Evolutionary conservation across 2,329 filamentous ascomycete species (phyloP).

Genomic region (Fonsecaea pedrosoi): DNA sequence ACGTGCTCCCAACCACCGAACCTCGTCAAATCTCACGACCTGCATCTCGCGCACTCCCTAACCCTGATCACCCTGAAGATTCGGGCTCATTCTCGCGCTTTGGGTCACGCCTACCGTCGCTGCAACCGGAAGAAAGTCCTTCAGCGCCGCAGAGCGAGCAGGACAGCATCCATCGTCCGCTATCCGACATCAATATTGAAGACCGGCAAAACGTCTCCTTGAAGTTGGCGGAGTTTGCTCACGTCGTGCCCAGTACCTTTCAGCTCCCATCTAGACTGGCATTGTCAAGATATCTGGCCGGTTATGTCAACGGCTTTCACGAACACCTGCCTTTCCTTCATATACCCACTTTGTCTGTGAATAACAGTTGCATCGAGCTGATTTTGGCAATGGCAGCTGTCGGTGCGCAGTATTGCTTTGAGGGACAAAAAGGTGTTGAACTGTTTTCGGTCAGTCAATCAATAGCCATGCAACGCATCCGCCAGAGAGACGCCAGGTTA

Average conservation of each 20-base stretch:
- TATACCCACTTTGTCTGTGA: conserved; percentile 32
- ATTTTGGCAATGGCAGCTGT: conserved; percentile 40
- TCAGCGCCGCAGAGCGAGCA: conserved; percentile 27
- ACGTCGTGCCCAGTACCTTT: conserved; percentile 34
- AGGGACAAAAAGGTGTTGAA: conserved; percentile 38
- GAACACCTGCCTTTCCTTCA: conserved; percentile 42
- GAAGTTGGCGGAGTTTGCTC: conserved; percentile 37
- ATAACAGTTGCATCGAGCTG: conserved; percentile 36
- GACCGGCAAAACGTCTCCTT: conserved; percentile 43
- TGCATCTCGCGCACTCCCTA: conserved; percentile 17
- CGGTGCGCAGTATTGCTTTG: conserved; percentile 40
- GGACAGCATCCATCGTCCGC: conserved; percentile 35
- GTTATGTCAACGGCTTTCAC: conserved; percentile 41
- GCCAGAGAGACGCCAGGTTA: conserved; percentile 34
- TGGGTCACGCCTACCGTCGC: conserved; percentile 49
- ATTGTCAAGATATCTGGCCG: conserved; percentile 39
- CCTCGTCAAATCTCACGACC: conserved; percentile 16
- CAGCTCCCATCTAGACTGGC: conserved; percentile 40
- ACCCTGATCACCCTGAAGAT: conserved; percentile 44
- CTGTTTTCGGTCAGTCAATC: conserved; percentile 37
- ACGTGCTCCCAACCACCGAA: conserved; percentile 32
- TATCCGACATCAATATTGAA: conserved; percentile 47
- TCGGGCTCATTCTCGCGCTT: conserved; percentile 47
- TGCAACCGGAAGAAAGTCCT: conserved; percentile 48
- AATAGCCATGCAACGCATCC: conserved; percentile 39